Evolutionary conservation across 1,139 yeast genomes (phyloP).

Genomic region (Yamadazyma siamensis): DNA sequence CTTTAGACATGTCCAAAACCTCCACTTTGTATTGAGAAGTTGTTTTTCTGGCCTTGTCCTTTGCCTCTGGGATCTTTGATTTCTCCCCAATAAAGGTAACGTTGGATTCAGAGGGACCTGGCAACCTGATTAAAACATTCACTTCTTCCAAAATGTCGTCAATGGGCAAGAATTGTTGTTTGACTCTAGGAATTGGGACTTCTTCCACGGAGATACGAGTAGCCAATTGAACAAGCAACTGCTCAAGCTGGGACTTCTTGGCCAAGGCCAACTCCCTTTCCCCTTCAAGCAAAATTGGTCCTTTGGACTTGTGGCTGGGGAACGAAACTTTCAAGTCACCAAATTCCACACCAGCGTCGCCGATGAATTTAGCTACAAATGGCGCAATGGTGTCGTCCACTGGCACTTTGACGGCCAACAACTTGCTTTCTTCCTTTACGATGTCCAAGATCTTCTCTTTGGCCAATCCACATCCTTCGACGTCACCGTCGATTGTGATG

Average conservation of each 20-base stretch:
- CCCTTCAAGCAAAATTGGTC: constrained; percentile 51
- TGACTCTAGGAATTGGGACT: constrained; percentile 42
- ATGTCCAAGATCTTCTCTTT: constrained; percentile 66
- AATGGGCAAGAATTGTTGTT: constrained; percentile 46
- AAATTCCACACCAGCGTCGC: constrained; percentile 20
- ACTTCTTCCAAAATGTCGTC: constrained; percentile 46
- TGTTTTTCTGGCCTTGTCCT: constrained; percentile 52
- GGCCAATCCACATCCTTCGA: constrained; percentile 77
- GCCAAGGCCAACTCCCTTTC: constrained; percentile 57
- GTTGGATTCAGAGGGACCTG: constrained; percentile 40
- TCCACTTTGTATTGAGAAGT: constrained; percentile 55
- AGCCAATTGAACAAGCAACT: constrained; percentile 44
- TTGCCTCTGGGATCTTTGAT: constrained; percentile 55
- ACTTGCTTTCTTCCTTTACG: constrained; percentile 72
- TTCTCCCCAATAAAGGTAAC: constrained; percentile 67
- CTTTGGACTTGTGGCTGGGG: constrained; percentile 28
- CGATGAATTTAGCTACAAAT: constrained; percentile 39
- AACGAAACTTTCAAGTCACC: constrained; percentile 29
- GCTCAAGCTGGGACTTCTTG: constrained; percentile 46
- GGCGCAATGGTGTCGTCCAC: constrained; percentile 50
- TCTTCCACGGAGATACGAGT: constrained; percentile 32
- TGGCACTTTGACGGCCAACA: constrained; percentile 45
- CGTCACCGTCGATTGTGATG: constrained; percentile 78
- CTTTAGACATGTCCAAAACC: constrained; percentile 75
- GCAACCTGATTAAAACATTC: constrained; percentile 62